Base-by-base conservation (phyloP, 306 rosid genomes). In the Inga laurina region DNA sequence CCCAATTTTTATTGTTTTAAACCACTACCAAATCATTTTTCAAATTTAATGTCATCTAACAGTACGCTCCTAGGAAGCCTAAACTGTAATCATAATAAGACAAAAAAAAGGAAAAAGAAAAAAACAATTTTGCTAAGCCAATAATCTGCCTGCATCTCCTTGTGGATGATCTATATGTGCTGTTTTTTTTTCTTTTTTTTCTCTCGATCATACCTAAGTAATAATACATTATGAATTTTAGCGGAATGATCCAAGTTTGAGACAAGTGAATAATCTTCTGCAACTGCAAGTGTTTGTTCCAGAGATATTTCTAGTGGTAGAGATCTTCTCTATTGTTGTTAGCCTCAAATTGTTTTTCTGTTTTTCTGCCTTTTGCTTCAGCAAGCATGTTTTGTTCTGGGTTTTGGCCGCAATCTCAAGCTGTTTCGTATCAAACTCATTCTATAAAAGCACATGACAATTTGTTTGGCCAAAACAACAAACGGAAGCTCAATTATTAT, bases 311-410 rank as follows among this genome's bases (percentile, higher is more conserved):
- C 89, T 84, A 78, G 87, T 76, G 73, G 78, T n/a, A 32, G 86
- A 41, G 30, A 88, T 80, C 15, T 88, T 79, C 81, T 90, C 90
- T 69, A 72, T 69, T 9, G 92, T 83, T 24, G 82, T 84, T 76
- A 73, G 45, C 69, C 93, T 90, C 46, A 87, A 90, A 22, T 76
- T 85, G 32, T 59, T n/a, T 78, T 82, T 88, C 75, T 86, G 88
- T 87, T 78, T 87, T 68, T 90, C 87, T 72, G 98, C 94, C 81
- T 89, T 88, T 48, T 86, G 87, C 85, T 87, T 92, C 39, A 90
- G 78, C 2, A 24, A 10, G 86, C 78, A 43, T 79, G 91, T 72
- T 81, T 64, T 88, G 82, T 77, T 81, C 21, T 86, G 78, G 45
- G 92, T 85, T 83, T 80, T 88, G 4, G 72, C 84, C 32, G 89